Conservation (phyloP, 2,329 filamentous ascomycete species). For the Westerdykella ornata region DNA sequence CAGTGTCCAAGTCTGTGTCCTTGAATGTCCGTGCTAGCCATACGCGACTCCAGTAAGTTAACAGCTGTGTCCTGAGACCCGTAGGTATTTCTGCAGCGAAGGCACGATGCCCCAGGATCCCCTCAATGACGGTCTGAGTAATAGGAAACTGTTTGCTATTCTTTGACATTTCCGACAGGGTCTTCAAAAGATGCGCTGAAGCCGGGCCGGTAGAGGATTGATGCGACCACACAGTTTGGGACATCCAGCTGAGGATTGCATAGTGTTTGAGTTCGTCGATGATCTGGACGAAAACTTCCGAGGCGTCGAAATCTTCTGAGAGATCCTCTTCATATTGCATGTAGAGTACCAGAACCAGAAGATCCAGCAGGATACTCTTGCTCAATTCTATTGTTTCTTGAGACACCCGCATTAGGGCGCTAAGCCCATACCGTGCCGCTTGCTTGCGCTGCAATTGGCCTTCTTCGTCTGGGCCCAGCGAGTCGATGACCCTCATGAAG, state of each 20-base stretch:
- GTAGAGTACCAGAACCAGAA: constrained; percentile 76
- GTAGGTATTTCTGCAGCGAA: constrained; percentile 30
- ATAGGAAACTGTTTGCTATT: constrained; percentile 24
- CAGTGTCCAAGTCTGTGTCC: constrained; percentile 27
- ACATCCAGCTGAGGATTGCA: constrained; percentile 32
- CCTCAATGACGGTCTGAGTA: constrained; percentile 34
- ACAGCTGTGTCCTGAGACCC: constrained; percentile 20
- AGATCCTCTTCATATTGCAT: constrained; percentile 72
- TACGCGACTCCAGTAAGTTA: constrained; percentile 44
- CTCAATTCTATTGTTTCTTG: constrained; percentile 71
- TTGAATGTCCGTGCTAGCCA: constrained; percentile 41
- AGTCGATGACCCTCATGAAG: constrained; percentile 48
- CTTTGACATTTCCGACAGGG: constrained; percentile 20
- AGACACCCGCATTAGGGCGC: constrained; percentile 65
- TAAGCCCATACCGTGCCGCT: constrained; percentile 70
- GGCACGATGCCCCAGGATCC: constrained; percentile 24
- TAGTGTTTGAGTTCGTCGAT: constrained; percentile 37
- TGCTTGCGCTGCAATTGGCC: constrained; percentile 39
- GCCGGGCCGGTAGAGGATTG: constrained; percentile 23
- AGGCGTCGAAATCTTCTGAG: constrained; percentile 57
- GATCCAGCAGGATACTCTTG: constrained; percentile 68
- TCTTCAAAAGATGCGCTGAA: constrained; percentile 21
- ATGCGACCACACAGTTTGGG: constrained; percentile 29
- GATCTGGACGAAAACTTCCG: constrained; percentile 60
- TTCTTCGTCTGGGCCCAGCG: constrained; percentile 39